Evolutionary conservation across 768 basidiomycete species (phyloP).

Genomic region (Rubroboletus pulcherrimus): DNA sequence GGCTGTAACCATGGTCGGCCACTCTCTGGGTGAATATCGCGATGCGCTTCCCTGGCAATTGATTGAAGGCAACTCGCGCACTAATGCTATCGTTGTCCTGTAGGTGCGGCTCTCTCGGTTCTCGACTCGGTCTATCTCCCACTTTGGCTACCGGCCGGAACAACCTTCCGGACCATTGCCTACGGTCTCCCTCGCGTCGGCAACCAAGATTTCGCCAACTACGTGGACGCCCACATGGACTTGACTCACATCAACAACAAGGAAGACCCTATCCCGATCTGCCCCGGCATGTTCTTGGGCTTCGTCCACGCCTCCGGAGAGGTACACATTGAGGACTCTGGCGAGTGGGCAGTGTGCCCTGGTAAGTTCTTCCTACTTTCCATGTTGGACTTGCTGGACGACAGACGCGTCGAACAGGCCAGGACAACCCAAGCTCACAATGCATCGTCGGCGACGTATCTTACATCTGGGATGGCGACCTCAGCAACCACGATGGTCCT

Average conservation of each 20-base stretch:
- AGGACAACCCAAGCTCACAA: constrained; percentile 52
- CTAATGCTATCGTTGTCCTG: not conserved
- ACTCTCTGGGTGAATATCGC: constrained; percentile 35
- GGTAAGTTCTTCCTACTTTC: constrained; percentile 26
- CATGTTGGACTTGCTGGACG: not conserved
- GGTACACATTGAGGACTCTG: constrained; percentile 42
- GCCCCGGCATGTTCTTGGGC: constrained; percentile 34
- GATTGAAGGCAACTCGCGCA: not conserved
- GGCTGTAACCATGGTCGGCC: constrained; percentile 43
- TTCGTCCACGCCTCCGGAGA: constrained; percentile 41
- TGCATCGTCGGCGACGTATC: constrained; percentile 24
- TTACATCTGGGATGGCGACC: constrained; percentile 41
- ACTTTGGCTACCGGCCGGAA: constrained; percentile 34
- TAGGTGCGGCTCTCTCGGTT: constrained; percentile 37
- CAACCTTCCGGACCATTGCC: constrained; percentile 28
- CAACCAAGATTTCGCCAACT: constrained; percentile 58
- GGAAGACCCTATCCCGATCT: constrained; percentile 38
- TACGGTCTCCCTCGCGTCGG: constrained; percentile 44
- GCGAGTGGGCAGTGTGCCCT: constrained; percentile 52
- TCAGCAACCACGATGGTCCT: constrained; percentile 44
- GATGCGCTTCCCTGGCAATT: not conserved
- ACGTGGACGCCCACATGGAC: constrained; percentile 43
- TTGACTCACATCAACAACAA: constrained; percentile 56
- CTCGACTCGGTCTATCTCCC: constrained; percentile 40
- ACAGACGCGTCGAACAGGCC: constrained; percentile 27